Evolutionary conservation across 768 basidiomycete species (phyloP), one percentile per base, ranked within the genome.

Genomic region (Steccherinum ochraceum): DNA sequence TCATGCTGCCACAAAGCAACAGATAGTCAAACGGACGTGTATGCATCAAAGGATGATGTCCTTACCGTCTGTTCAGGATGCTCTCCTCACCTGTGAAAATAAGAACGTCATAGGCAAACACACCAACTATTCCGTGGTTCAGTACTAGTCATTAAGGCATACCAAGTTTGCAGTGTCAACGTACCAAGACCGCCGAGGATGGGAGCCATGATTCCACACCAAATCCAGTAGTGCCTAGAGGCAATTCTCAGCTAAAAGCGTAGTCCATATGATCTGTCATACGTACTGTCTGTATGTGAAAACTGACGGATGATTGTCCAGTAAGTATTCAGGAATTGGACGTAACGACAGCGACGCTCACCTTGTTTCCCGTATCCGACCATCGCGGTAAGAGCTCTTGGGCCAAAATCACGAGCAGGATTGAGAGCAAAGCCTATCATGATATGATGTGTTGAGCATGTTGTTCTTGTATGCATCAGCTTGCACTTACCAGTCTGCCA

Each of bases 361-460:
- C 30, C 30, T 39, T 73, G 69, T 59, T 64, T 65, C 19, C 84
- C 84, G 56, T 85, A 88, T 16, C 85, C 86, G 5, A 75, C 83
- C 80, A 86, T 84, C 4, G 84, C 75, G 1, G 83, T 85, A 60
- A 86, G 62, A 25, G 86, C 56, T 7, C 85, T 74, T 1, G 85
- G 85, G 4, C 86, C 85, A 24, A 87, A 67, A 66, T 87, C 85
- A 59, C 86, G 80, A 25, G 85, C 83, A 39, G 85, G 85, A 56
- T 86, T 86, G 47, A 86, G 66, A 3, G 84, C 79, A 55, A 72
- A 82, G 43, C 77, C 81, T 74, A 52, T 3, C 25, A 12, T n/a
- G n/a, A n/a, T n/a, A n/a, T n/a, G n/a, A n/a, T n/a, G n/a, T n/a
- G n/a, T n/a, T 5, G n/a, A 21, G 18, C 19, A 41, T n/a, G n/a